Evolutionary conservation across 2,329 filamentous ascomycete species (phyloP).

Genomic region (Bretziella fagacearum): DNA sequence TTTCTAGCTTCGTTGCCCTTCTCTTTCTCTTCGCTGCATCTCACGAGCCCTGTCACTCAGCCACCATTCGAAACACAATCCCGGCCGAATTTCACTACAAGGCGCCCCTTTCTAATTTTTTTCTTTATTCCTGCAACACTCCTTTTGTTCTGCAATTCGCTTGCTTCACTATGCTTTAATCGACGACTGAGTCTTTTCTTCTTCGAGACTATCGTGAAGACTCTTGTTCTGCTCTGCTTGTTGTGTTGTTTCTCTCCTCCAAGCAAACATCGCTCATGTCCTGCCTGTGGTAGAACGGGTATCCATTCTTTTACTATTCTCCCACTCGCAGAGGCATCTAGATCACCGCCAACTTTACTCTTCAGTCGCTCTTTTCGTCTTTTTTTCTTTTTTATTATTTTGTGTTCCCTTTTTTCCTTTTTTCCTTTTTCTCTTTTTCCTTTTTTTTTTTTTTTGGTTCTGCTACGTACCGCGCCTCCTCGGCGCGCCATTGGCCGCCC

Average conservation of each 20-base stretch:
- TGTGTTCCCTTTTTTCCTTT: constrained; percentile 12
- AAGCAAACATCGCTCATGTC: constrained; percentile 10
- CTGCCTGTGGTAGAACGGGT: constrained; percentile 2
- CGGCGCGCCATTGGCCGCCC: constrained; percentile 11
- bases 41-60: constrained; percentile 12
- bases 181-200: constrained; percentile 7
- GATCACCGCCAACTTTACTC: background rate
- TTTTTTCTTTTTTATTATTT: constrained; percentile 4
- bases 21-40: background rate
- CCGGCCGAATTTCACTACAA: constrained; percentile 5
- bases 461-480: constrained; percentile 5
- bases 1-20: background rate
- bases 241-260: background rate
- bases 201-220: constrained; percentile 9
- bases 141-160: constrained; percentile 7
- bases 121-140: constrained; percentile 15
- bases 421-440: constrained; percentile 12
- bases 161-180: constrained; percentile 3
- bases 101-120: constrained; percentile 15
- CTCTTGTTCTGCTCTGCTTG: constrained; percentile 5
- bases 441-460: background rate
- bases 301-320: constrained; percentile 10
- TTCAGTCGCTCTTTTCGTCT: constrained; percentile 10
- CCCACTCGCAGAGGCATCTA: background rate
- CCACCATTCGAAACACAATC: constrained; percentile 12